phyloP scores from a whole-genome alignment of 306 rosid species.

The Quillaja saponaria region DNA sequence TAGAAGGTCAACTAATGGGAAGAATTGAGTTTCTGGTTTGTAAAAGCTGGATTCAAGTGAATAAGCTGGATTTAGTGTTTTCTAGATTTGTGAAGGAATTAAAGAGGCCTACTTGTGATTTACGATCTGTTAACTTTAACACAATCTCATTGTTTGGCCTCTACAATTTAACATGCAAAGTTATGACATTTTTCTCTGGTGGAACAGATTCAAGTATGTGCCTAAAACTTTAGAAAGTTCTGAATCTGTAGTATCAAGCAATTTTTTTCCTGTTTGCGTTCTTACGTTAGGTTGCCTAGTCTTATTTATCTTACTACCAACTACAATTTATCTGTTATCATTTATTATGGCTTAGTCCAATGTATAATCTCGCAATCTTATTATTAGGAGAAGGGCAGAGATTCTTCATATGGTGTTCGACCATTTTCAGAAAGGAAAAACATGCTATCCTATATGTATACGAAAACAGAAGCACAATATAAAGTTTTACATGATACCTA shows the following conservation, averaged over 20 bases:
- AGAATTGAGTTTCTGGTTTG: too few species aligned
- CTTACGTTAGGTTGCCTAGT: constrained; percentile 5
- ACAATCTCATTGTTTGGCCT: constrained; percentile 1
- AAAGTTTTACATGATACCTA: constrained; percentile 51
- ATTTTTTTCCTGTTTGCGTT: background rate
- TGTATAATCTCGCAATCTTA: constrained; percentile 12
- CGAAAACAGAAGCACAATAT: constrained; percentile 32
- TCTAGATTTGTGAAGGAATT: background rate
- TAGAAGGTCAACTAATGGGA: background rate
- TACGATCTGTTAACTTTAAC: background rate
- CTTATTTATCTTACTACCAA: background rate
- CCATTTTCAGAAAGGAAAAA: constrained; percentile 36
- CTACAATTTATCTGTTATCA: background rate
- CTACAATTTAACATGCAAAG: background rate
- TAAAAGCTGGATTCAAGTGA: too few species aligned
- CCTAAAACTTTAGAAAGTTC: background rate
- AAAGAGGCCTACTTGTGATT: background rate
- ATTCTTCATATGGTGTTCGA: constrained; percentile 35
- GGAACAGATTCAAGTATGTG: constrained; percentile 11
- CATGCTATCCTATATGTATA: constrained; percentile 39
- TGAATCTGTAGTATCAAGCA: background rate
- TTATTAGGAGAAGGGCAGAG: constrained; percentile 47
- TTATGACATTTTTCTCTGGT: background rate
- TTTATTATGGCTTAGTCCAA: constrained; percentile 22
- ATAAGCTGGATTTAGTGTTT: background rate